A percentile compares a stretch with the other conserved stretches of the same genome.
phyloP scores from a whole-genome alignment of 1,284 basidiomycete genomes.

The Stereum hirsutum region DNA sequence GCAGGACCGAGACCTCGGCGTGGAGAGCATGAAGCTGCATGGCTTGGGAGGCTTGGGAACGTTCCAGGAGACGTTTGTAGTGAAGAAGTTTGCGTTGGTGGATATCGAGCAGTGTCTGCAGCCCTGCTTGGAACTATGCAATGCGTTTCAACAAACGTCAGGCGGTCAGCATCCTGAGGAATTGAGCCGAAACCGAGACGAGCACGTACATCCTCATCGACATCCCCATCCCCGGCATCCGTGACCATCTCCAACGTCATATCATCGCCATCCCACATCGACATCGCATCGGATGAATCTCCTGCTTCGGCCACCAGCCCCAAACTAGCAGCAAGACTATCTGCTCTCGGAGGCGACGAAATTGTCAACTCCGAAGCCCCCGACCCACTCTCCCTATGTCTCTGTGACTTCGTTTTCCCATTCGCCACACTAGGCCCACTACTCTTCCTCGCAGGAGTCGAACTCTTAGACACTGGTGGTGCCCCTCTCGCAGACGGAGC shows the following conservation, averaged over 20 bases:
- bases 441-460: no score
- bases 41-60: constrained; percentile 64
- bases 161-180: constrained; percentile 8
- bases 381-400: constrained; percentile 17
- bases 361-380: constrained; percentile 7
- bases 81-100: constrained; percentile 60
- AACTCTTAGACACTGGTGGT: constrained; percentile 6
- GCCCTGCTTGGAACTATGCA: constrained; percentile 53
- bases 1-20: constrained; percentile 55
- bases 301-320: constrained; percentile 10
- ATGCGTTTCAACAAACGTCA: no score
- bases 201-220: constrained; percentile 57
- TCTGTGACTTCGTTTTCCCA: constrained; percentile 10
- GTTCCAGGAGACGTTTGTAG: constrained; percentile 68
- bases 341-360: constrained; percentile 9
- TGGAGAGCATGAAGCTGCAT: constrained; percentile 74
- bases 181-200: constrained; percentile 4
- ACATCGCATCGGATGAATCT: constrained; percentile 17
- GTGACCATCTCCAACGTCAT: constrained; percentile 60
- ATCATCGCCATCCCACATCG: constrained; percentile 29
- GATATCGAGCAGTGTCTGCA: constrained; percentile 43
- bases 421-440: no score
- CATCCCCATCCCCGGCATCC: constrained; percentile 51
- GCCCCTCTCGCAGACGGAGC: constrained; percentile 11
- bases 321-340: constrained; percentile 11